Conservation (phyloP, 2,329 filamentous ascomycete species). For the Malbranchea zuffiana region DNA sequence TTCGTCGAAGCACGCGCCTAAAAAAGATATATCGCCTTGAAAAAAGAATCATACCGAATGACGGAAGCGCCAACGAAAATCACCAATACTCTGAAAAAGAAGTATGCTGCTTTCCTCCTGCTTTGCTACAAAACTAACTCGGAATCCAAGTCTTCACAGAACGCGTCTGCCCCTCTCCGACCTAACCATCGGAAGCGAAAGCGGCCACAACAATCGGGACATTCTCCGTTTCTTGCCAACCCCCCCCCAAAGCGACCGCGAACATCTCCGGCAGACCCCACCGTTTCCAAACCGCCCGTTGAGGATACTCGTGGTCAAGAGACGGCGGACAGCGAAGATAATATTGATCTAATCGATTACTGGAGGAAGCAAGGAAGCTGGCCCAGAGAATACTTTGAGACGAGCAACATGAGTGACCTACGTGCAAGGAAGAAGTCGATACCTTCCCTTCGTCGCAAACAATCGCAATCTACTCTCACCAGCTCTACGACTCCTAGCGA, state of each 20-base stretch:
- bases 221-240: too few relatives aligned
- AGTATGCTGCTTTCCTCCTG: too few relatives aligned
- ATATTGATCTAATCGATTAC: constrained; percentile 21
- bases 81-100: too few relatives aligned
- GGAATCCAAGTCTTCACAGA: too few relatives aligned
- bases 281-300: not conserved
- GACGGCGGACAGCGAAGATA: not conserved
- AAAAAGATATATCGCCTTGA: too few relatives aligned
- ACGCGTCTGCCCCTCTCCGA: too few relatives aligned
- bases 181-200: too few relatives aligned
- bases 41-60: too few relatives aligned
- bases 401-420: constrained; percentile 24
- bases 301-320: not conserved
- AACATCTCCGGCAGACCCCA: not conserved
- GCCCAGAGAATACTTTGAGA: constrained; percentile 22
- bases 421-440: constrained; percentile 25
- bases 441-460: constrained; percentile 21
- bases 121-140: too few relatives aligned
- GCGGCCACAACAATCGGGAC: too few relatives aligned
- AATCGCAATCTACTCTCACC: constrained; percentile 17
- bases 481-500: constrained; percentile 29
- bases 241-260: not conserved
- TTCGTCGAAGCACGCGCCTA: too few relatives aligned
- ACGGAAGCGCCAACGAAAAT: too few relatives aligned
- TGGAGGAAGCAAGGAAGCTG: constrained; percentile 18